These are phyloP conservation scores for Cadophora gregata DNA, from an alignment of 2,329 filamentous ascomycete genomes.

Conservation along the genomic window DNA sequence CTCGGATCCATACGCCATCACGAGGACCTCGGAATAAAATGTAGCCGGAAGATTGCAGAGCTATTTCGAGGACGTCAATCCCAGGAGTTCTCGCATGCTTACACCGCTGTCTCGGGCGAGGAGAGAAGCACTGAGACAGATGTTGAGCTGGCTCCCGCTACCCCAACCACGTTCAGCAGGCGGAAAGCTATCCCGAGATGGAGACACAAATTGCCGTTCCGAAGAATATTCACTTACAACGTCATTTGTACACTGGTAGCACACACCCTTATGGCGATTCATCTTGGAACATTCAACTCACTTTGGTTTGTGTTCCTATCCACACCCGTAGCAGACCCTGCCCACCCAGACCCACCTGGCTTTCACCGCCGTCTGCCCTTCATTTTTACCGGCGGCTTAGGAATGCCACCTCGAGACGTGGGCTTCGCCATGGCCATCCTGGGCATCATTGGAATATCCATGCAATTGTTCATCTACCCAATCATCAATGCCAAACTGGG, in stretches of 20 bases:
- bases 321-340: constrained; percentile 55
- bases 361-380: constrained; percentile 34
- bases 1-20: constrained; percentile 44
- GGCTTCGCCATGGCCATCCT: constrained; percentile 78
- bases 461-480: constrained; percentile 78
- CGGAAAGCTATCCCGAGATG: constrained; percentile 30
- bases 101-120: constrained; percentile 29
- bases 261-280: constrained; percentile 73
- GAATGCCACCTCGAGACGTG: constrained; percentile 71
- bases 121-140: constrained; percentile 26
- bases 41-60: constrained; percentile 29
- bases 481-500: constrained; percentile 68
- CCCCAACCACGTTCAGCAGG: constrained; percentile 23
- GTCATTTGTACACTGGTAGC: constrained; percentile 60
- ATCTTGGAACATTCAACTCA: constrained; percentile 65
- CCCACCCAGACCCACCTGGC: constrained; percentile 63
- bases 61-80: constrained; percentile 27
- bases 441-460: constrained; percentile 70
- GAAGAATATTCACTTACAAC: constrained; percentile 43
- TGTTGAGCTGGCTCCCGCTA: constrained; percentile 31
- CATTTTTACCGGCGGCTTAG: constrained; percentile 71
- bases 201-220: constrained; percentile 41
- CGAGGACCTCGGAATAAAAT: constrained; percentile 38
- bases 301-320: constrained; percentile 66
- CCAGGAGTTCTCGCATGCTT: constrained; percentile 25